Percentiles rank a stretch among this genome's conserved stretches.
These are phyloP conservation scores for Zhuliangozyma parablackwelliae DNA, from an alignment of 1,139 yeast genomes.

Conservation along the genomic window DNA sequence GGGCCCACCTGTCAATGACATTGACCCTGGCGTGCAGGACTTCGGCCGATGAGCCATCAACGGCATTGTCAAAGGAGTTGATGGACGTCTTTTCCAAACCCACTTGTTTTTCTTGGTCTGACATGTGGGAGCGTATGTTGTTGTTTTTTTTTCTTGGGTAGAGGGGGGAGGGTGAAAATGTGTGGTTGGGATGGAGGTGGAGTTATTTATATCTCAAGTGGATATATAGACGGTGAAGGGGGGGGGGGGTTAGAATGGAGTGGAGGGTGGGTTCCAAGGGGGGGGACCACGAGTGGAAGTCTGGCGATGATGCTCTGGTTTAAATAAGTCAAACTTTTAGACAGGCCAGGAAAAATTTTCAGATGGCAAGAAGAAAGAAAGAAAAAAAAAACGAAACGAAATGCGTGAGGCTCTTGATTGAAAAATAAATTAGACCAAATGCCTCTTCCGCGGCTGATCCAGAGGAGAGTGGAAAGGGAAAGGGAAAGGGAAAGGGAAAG, in stretches of 20 bases:
- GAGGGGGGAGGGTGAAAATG: neutral
- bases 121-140: neutral
- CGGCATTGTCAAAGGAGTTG: slow-evolving; percentile 5
- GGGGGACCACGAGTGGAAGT: no score
- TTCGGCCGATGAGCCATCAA: slow-evolving; percentile 7
- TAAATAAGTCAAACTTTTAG: no score
- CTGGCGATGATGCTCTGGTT: no score
- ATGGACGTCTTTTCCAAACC: slow-evolving; percentile 5
- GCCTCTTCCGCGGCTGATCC: no score
- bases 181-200: slow-evolving; percentile 7
- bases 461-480: no score
- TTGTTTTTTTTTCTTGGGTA: neutral
- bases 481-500: no score
- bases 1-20: slow-evolving; percentile 26
- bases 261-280: no score
- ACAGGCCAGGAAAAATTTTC: no score
- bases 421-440: no score
- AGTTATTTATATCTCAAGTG: slow-evolving; percentile 7
- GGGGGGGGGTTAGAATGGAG: neutral
- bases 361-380: no score
- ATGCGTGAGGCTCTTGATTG: no score
- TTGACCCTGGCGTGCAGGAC: slow-evolving; percentile 8
- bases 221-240: slow-evolving; percentile 10
- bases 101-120: neutral
- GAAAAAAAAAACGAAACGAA: no score